phyloP scores from a whole-genome alignment of 495 filamentous ascomycete species.

The Aspergillus coremiiformis region DNA sequence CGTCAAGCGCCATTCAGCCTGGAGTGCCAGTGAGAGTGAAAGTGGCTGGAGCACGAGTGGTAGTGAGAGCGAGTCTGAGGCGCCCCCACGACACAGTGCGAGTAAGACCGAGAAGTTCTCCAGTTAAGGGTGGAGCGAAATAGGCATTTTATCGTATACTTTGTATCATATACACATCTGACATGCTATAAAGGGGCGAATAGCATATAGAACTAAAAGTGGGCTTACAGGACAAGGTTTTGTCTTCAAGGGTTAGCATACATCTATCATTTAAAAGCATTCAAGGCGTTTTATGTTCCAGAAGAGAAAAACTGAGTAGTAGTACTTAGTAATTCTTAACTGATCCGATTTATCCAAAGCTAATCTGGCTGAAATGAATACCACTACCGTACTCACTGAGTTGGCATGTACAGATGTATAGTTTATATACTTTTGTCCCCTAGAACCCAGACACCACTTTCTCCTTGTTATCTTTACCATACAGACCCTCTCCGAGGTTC shows the following conservation, averaged over 20 bases:
- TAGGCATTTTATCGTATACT: not conserved
- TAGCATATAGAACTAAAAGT: too few species aligned
- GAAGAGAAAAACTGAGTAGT: too few species aligned
- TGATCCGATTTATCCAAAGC: too few species aligned
- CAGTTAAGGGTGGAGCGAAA: not conserved
- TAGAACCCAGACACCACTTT: constrained; percentile 34
- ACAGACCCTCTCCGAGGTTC: constrained; percentile 50
- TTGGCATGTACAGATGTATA: not conserved
- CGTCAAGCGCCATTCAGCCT: constrained; percentile 18
- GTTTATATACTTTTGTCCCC: not conserved
- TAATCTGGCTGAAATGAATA: too few species aligned
- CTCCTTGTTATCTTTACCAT: constrained; percentile 30
- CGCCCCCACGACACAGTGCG: not conserved
- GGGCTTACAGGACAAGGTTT: too few species aligned
- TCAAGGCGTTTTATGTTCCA: too few species aligned
- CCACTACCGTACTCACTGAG: too few species aligned
- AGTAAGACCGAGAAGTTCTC: not conserved
- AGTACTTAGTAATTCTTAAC: too few species aligned
- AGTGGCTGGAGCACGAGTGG: constrained; percentile 36
- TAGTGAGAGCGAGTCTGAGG: constrained; percentile 10
- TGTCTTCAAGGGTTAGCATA: too few species aligned
- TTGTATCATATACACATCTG: too few species aligned
- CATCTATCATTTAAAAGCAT: too few species aligned
- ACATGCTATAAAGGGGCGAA: too few species aligned
- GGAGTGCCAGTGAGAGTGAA: constrained; percentile 40